Evolutionary conservation across 768 basidiomycete species (phyloP), one percentile per base, ranked within the genome.

Genomic region (Leucocoprinus sp.): DNA sequence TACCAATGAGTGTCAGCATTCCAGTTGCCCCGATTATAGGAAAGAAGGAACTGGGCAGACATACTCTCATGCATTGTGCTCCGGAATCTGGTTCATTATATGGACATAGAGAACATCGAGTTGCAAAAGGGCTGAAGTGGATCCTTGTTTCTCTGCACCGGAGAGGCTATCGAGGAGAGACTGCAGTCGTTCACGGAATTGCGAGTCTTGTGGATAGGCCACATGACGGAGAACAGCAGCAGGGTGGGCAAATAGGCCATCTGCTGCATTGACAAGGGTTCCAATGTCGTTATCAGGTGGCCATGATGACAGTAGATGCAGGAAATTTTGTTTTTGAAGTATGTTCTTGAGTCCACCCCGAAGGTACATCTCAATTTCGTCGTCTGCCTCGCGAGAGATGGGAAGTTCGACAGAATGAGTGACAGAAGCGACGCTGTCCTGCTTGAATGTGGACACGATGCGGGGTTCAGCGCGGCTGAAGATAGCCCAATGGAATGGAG

Each of bases 211-310:
- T 18, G 50, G 40, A 14, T 50, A 49, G 17, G 52, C 57, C 6
- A 61, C 51, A 33, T 56, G 61, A 36, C 56, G 56, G 39, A 57
- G 42, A 5, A 61, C 55, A 1, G 61, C 59, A 18, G 60, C 28
- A 1, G 60, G 53, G 37, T 59, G 59, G 8, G 60, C 56, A 37
- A 62, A 62, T 8, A 60, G 50, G 1, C 60, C 55, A 0, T 50
- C 50, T 0, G 61, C 51, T 21, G 54, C 54, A 6, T 49, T 22
- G 4, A 63, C 56, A 12, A 54, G 38, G 14, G 12, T 42, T 4
- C 44, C 8, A 3, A 56, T 34, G 52, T 40, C 44, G 4, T 11
- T 11, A 6, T 42, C 37, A 4, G 46, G 24, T 2, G 55, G 55
- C 54, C 54, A 55, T 5, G 42, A 6, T 3, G 7, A 18, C 5